These are phyloP conservation scores for Trametes elegans DNA, from an alignment of 768 basidiomycete species.

Conservation along the genomic window DNA sequence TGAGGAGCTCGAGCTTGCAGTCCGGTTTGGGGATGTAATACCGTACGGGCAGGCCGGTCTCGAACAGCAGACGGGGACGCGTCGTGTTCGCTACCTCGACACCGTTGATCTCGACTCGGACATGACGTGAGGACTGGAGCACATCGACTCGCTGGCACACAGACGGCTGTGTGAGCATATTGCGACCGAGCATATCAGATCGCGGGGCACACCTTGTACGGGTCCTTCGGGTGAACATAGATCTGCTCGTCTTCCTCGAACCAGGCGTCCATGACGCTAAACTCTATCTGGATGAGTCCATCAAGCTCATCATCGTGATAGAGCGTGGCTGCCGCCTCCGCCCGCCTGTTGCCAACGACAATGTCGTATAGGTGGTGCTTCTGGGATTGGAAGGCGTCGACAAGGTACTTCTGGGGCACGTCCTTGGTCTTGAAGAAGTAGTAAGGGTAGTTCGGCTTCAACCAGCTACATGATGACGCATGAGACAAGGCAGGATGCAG, in stretches of 20 bases:
- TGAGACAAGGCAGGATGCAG: background rate
- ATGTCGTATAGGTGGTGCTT: conserved; percentile 44
- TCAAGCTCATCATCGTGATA: conserved; percentile 38
- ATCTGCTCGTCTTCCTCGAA: conserved; percentile 69
- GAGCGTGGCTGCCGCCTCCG: conserved; percentile 39
- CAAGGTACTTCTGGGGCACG: conserved; percentile 42
- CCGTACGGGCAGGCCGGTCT: conserved; percentile 54
- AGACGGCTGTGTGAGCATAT: background rate
- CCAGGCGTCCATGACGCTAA: conserved; percentile 56
- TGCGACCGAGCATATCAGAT: background rate
- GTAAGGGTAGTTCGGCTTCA: conserved; percentile 48
- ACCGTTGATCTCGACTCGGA: conserved; percentile 60
- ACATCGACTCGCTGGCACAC: conserved; percentile 56
- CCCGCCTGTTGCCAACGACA: conserved; percentile 39
- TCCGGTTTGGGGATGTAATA: conserved; percentile 63
- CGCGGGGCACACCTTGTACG: conserved; percentile 51
- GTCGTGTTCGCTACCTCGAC: conserved; percentile 59
- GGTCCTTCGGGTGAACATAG: conserved; percentile 61
- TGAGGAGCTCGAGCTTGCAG: conserved; percentile 48
- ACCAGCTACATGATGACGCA: conserved; percentile 43
- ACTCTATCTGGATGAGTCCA: conserved; percentile 49
- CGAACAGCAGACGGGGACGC: conserved; percentile 53
- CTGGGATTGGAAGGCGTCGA: conserved; percentile 24
- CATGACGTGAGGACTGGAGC: conserved; percentile 56
- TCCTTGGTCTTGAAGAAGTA: conserved; percentile 54